These are phyloP conservation scores for Corylus americana DNA, from an alignment of 306 rosid species.

Conservation along the genomic window DNA sequence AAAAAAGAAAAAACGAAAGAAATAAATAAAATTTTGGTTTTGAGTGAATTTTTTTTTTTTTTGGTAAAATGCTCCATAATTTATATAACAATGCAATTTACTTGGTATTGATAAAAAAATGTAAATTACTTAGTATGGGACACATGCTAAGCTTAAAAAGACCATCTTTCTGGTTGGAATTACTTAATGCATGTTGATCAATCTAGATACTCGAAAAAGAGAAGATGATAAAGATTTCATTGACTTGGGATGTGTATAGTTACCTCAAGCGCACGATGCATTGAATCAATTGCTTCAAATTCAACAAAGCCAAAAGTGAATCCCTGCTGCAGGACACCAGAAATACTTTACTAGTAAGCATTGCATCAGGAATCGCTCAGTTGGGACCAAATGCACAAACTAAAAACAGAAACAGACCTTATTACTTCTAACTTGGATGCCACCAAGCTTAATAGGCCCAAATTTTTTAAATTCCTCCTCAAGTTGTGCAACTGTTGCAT, in stretches of 20 bases:
- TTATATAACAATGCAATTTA: no score
- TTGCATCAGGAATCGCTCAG: constrained; percentile 29
- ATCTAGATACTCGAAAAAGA: not conserved
- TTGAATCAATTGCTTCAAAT: constrained; percentile 69
- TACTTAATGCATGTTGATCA: not conserved
- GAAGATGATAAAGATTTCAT: not conserved
- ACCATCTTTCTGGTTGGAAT: not conserved
- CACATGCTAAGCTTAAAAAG: no score
- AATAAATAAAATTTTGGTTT: no score
- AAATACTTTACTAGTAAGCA: constrained; percentile 30
- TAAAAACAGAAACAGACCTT: constrained; percentile 41
- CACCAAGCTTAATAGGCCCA: constrained; percentile 88
- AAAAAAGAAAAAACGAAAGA: not conserved
- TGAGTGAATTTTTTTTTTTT: not conserved
- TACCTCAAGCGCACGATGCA: constrained; percentile 90
- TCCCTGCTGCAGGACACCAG: constrained; percentile 72
- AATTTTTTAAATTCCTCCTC: constrained; percentile 82
- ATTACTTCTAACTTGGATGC: constrained; percentile 97
- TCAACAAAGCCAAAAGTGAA: constrained; percentile 98
- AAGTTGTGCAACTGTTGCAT: constrained; percentile 87
- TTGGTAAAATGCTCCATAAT: not conserved
- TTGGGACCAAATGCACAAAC: constrained; percentile 23
- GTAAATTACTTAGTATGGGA: no score
- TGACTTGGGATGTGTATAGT: not conserved
- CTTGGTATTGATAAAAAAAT: no score